phyloP scores from a whole-genome alignment of 768 basidiomycete species.

The Amanita pseudoporphyria region DNA sequence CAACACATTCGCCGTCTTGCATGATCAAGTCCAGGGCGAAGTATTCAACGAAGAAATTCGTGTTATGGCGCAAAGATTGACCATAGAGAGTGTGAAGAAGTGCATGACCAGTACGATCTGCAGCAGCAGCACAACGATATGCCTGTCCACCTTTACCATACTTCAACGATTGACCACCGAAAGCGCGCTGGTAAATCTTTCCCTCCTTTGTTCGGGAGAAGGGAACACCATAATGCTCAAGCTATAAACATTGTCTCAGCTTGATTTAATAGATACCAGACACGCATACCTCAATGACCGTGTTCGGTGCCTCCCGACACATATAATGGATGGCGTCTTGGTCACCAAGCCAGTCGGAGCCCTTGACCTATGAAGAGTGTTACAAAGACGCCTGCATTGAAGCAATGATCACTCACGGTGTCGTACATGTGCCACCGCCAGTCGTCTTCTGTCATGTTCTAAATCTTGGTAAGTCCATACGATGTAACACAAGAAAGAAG shows the following conservation, averaged over 20 bases:
- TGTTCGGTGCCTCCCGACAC: slow-evolving; percentile 93
- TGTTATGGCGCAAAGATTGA: slow-evolving; percentile 97
- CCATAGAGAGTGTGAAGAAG: slow-evolving; percentile 98
- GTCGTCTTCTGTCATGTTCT: slow-evolving; percentile 99
- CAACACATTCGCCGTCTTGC: slow-evolving; percentile 98
- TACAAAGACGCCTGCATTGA: slow-evolving; percentile 8
- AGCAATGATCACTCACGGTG: slow-evolving; percentile 45
- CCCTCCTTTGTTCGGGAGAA: slow-evolving; percentile 98
- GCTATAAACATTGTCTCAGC: slow-evolving; percentile 34
- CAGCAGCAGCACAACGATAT: slow-evolving; percentile 97
- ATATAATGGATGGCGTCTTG: slow-evolving; percentile 99
- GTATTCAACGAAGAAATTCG: slow-evolving; percentile 99
- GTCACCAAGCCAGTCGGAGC: slow-evolving; percentile 99
- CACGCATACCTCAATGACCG: slow-evolving; percentile 74
- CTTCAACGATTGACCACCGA: slow-evolving; percentile 95
- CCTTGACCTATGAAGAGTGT: slow-evolving; percentile 68
- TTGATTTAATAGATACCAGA: neutral
- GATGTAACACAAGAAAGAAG: slow-evolving; percentile 4
- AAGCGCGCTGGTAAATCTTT: slow-evolving; percentile 99
- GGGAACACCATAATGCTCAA: slow-evolving; percentile 97
- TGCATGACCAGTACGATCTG: slow-evolving; percentile 97
- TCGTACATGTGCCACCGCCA: slow-evolving; percentile 99
- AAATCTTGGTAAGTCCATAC: slow-evolving; percentile 9
- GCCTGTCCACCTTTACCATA: slow-evolving; percentile 98
- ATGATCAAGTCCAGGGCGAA: slow-evolving; percentile 99